Conservation (phyloP, 495 filamentous ascomycete genomes). For the Aspergillus conjunctus region DNA sequence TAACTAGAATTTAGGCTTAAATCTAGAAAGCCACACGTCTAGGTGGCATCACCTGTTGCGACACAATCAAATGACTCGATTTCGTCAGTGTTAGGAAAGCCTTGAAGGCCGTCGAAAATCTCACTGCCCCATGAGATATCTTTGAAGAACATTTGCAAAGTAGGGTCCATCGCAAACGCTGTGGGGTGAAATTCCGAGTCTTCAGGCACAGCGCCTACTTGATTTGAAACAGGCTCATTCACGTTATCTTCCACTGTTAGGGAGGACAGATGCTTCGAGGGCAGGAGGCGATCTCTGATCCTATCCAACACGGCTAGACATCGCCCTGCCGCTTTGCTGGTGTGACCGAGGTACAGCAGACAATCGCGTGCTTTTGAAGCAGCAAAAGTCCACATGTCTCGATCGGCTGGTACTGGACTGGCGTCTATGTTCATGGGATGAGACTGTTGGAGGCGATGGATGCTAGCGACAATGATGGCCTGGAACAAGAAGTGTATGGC, state of each 20-base stretch:
- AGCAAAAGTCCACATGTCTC: slow-evolving; percentile 25
- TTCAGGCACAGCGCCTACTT: neutral
- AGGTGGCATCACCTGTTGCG: neutral
- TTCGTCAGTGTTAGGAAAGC: slow-evolving; percentile 27
- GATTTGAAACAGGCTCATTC: neutral
- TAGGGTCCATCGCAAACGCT: slow-evolving; percentile 22
- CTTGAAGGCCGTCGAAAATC: slow-evolving; percentile 24
- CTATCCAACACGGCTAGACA: slow-evolving; percentile 25
- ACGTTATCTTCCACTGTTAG: neutral
- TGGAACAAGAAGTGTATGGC: slow-evolving; percentile 30
- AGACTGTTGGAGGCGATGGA: slow-evolving; percentile 18
- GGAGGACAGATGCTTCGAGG: neutral
- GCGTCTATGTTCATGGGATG: neutral
- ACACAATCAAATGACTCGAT: slow-evolving; percentile 24
- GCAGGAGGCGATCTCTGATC: slow-evolving; percentile 10
- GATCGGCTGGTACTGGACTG: slow-evolving; percentile 4
- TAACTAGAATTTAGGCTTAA: too few species aligned
- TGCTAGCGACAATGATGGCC: slow-evolving; percentile 25
- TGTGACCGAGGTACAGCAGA: slow-evolving; percentile 16
- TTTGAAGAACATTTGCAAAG: slow-evolving; percentile 29
- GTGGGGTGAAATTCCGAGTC: slow-evolving; percentile 3
- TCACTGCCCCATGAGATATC: slow-evolving; percentile 21
- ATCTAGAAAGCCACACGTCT: too few species aligned
- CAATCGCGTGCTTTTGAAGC: slow-evolving; percentile 24
- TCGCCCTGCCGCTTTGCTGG: slow-evolving; percentile 20